Conservation (phyloP, 306 rosid species). For the Quillaja saponaria region DNA sequence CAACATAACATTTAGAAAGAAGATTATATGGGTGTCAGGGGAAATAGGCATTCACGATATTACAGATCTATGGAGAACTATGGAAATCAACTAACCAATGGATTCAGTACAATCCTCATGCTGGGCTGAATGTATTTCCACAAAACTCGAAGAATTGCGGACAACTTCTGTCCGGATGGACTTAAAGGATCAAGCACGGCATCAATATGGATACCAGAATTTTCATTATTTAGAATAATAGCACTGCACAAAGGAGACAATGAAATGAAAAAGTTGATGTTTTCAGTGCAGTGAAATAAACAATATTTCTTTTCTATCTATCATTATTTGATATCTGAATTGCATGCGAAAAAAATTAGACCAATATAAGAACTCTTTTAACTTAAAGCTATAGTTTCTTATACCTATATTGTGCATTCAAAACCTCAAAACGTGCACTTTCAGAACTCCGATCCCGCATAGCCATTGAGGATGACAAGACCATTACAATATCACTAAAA, state of each 20-base stretch:
- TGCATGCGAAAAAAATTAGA: too few species aligned
- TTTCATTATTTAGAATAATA: slow-evolving; percentile 62
- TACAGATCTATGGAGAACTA: slow-evolving; percentile 19
- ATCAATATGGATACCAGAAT: slow-evolving; percentile 83
- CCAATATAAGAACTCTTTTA: too few species aligned
- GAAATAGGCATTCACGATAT: slow-evolving; percentile 10
- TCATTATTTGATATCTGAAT: slow-evolving; percentile 13
- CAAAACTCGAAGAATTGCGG: slow-evolving; percentile 80
- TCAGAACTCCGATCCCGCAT: slow-evolving; percentile 79
- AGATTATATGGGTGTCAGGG: too few species aligned
- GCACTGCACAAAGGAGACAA: slow-evolving; percentile 69
- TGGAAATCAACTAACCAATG: slow-evolving; percentile 65
- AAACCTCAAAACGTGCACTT: slow-evolving; percentile 82
- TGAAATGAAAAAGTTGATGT: slow-evolving; percentile 23
- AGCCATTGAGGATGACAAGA: slow-evolving; percentile 85
- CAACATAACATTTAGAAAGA: too few species aligned
- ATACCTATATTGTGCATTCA: slow-evolving; percentile 75
- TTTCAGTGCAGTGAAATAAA: slow-evolving; percentile 19
- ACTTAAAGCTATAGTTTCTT: slow-evolving; percentile 4
- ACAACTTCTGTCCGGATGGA: slow-evolving; percentile 83
- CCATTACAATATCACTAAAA: slow-evolving; percentile 81
- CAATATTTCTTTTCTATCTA: slow-evolving; percentile 8
- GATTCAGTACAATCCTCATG: slow-evolving; percentile 95
- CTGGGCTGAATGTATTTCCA: slow-evolving; percentile 83
- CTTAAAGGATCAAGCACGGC: slow-evolving; percentile 95